These are phyloP conservation scores for Agaricus blazei DNA, from an alignment of 768 basidiomycete genomes.

Conservation along the genomic window DNA sequence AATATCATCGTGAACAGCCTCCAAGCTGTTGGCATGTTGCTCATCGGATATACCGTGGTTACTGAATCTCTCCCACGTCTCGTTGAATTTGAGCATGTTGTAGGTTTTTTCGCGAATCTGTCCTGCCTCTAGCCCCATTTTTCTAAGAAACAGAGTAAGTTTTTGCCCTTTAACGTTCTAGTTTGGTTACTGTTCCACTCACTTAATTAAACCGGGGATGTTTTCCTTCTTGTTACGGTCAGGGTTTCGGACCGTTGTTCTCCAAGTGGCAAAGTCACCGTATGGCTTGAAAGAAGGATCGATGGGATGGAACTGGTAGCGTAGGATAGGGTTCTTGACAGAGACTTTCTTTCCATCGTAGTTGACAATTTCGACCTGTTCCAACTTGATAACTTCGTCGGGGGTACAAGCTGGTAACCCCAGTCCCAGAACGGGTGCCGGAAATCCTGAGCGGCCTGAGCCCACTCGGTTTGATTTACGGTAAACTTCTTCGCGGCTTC, in stretches of 20 bases:
- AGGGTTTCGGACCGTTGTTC: slow-evolving; percentile 26
- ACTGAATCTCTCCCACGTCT: slow-evolving; percentile 41
- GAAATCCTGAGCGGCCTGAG: slow-evolving; percentile 28
- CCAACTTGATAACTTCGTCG: slow-evolving; percentile 29
- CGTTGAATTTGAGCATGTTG: slow-evolving; percentile 30
- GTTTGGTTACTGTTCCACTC: not conserved
- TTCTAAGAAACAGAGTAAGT: slow-evolving; percentile 11
- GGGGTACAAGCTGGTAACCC: slow-evolving; percentile 38
- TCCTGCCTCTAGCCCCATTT: slow-evolving; percentile 17
- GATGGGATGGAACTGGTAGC: slow-evolving; percentile 30
- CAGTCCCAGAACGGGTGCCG: slow-evolving; percentile 52
- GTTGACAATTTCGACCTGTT: slow-evolving; percentile 26
- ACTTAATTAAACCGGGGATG: slow-evolving; percentile 22
- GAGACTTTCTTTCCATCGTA: slow-evolving; percentile 22
- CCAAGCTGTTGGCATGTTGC: slow-evolving; percentile 39
- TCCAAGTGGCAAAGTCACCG: slow-evolving; percentile 19
- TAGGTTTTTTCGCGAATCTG: slow-evolving; percentile 28
- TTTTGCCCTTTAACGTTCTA: slow-evolving; percentile 11
- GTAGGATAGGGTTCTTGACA: slow-evolving; percentile 28
- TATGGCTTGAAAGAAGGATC: slow-evolving; percentile 20
- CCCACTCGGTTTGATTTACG: slow-evolving; percentile 4
- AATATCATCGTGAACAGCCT: slow-evolving; percentile 44
- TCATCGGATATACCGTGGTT: slow-evolving; percentile 36
- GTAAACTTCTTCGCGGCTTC: slow-evolving; percentile 37
- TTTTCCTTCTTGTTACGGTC: slow-evolving; percentile 19